Conservation (phyloP, 768 basidiomycete genomes). For the Kwoniella bestiolae region DNA sequence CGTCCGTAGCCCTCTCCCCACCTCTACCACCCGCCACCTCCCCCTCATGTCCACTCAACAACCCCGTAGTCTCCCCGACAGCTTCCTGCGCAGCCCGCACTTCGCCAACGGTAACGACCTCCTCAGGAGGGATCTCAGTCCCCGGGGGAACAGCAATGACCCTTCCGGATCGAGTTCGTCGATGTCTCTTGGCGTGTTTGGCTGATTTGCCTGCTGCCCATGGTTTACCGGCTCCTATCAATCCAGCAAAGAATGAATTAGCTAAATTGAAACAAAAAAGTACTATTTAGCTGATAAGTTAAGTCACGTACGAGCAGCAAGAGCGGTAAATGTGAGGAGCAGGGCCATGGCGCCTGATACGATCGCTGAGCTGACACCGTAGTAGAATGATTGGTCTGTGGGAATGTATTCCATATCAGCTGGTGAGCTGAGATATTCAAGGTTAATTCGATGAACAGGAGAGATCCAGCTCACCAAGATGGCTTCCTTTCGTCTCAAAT, state of each 20-base stretch:
- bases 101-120: conserved; percentile 49
- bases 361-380: conserved; percentile 50
- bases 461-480: conserved; percentile 35
- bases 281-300: neutral
- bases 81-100: conserved; percentile 39
- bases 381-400: conserved; percentile 48
- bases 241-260: neutral
- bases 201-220: conserved; percentile 57
- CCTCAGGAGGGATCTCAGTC: conserved; percentile 39
- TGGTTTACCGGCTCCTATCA: conserved; percentile 45
- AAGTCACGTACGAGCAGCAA: conserved; percentile 49
- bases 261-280: neutral
- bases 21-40: conserved; percentile 31
- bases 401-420: neutral
- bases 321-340: conserved; percentile 50
- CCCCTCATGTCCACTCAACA: conserved; percentile 35
- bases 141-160: conserved; percentile 52
- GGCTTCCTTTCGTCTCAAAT: conserved; percentile 43
- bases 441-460: no score
- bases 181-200: conserved; percentile 42
- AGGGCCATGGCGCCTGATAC: conserved; percentile 43
- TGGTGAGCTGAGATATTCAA: neutral
- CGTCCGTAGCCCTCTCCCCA: conserved; percentile 32
- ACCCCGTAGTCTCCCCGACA: conserved; percentile 45
- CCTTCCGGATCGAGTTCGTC: conserved; percentile 50